phyloP scores from a whole-genome alignment of 805 yeast species.

The Kodamaea fukazawae region DNA sequence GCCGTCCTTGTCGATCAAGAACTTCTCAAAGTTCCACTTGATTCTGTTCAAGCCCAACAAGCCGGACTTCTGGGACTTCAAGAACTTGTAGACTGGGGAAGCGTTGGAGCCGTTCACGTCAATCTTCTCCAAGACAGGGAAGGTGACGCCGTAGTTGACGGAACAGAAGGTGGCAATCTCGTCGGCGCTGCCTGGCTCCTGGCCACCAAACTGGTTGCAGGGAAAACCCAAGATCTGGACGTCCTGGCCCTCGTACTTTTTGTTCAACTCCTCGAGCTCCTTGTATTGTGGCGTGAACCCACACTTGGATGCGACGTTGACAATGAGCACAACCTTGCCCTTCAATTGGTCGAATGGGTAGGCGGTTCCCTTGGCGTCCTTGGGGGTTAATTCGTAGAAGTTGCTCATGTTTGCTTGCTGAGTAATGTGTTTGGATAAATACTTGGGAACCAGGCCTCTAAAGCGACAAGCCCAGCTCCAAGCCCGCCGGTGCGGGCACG shows the following conservation, averaged over 20 bases:
- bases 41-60: constrained; percentile 39
- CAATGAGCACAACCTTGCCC: constrained; percentile 80
- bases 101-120: constrained; percentile 85
- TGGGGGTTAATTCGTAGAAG: constrained; percentile 68
- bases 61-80: constrained; percentile 61
- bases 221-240: constrained; percentile 44
- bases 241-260: constrained; percentile 36
- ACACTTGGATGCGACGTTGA: constrained; percentile 87
- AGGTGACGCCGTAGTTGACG: constrained; percentile 82
- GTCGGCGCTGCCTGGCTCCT: constrained; percentile 43
- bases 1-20: constrained; percentile 40
- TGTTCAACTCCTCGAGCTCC: constrained; percentile 41
- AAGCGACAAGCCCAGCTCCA: too few relatives aligned
- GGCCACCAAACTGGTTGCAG: constrained; percentile 43
- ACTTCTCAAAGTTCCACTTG: constrained; percentile 48
- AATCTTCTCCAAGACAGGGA: constrained; percentile 83
- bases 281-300: constrained; percentile 62
- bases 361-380: constrained; percentile 56
- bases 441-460: too few relatives aligned
- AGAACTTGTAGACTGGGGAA: constrained; percentile 75
- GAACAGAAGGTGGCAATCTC: constrained; percentile 74
- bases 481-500: too few relatives aligned
- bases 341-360: constrained; percentile 59
- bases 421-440: too few relatives aligned
- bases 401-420: constrained; percentile 39